Conservation (phyloP, 2,329 filamentous ascomycete species). For the Arthrinium phaeospermum region DNA sequence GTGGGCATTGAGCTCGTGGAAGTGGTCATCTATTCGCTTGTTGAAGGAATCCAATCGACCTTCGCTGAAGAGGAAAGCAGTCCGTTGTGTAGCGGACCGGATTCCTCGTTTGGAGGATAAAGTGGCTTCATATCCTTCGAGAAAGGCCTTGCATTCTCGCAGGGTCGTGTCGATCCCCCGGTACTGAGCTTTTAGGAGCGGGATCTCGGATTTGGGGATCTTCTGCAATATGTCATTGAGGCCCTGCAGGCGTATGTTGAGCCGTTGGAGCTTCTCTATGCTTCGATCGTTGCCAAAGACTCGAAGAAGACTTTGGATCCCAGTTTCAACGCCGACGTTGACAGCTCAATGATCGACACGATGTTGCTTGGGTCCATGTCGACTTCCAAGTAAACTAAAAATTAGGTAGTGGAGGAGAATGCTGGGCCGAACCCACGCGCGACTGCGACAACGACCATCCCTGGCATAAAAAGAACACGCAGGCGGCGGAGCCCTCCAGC, state of each 20-base stretch:
- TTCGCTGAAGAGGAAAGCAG: neutral
- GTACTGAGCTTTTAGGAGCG: slow-evolving; percentile 24
- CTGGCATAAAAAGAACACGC: neutral
- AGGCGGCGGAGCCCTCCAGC: neutral
- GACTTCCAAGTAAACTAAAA: neutral
- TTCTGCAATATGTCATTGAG: slow-evolving; percentile 27
- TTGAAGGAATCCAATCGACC: neutral
- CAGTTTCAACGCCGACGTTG: slow-evolving; percentile 30
- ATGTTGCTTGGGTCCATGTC: slow-evolving; percentile 32
- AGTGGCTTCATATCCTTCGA: slow-evolving; percentile 30
- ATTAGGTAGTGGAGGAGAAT: neutral
- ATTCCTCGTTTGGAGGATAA: neutral
- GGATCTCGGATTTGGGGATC: slow-evolving; percentile 23
- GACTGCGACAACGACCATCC: neutral
- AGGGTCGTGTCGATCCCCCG: slow-evolving; percentile 28
- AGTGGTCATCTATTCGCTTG: slow-evolving; percentile 4
- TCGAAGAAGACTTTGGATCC: slow-evolving; percentile 29
- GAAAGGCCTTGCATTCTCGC: slow-evolving; percentile 32
- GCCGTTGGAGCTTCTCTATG: slow-evolving; percentile 28
- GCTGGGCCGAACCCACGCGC: neutral
- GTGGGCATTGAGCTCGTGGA: neutral
- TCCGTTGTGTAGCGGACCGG: neutral
- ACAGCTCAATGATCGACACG: slow-evolving; percentile 31
- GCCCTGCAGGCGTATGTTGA: slow-evolving; percentile 31
- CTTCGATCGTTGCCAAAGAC: slow-evolving; percentile 28